A percentile compares a stretch with the other conserved stretches of the same genome.
These are phyloP conservation scores for Uromyces viciae-fabae DNA, from an alignment of 1,284 basidiomycete species.

Conservation along the genomic window DNA sequence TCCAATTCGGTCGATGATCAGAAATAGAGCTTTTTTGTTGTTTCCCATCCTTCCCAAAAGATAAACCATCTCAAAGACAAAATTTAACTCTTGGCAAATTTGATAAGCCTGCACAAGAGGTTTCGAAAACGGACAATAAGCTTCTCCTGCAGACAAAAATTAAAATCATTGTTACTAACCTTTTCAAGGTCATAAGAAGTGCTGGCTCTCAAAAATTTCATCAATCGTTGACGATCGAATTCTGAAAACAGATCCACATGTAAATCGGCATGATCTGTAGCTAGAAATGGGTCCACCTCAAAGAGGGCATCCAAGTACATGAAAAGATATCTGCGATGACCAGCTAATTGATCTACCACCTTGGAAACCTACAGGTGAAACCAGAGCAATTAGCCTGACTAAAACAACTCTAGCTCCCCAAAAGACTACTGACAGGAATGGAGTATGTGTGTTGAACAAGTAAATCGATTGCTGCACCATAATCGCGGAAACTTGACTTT, in stretches of 20 bases:
- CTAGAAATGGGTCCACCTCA: conserved; percentile 76
- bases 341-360: conserved; percentile 80
- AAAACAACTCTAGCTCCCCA: not conserved
- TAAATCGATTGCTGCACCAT: conserved; percentile 71
- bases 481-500: conserved; percentile 47
- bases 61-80: conserved; percentile 96
- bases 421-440: conserved; percentile 68
- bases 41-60: conserved; percentile 94
- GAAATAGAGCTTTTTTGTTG: conserved; percentile 84
- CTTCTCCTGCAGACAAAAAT: not conserved
- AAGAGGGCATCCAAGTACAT: conserved; percentile 88
- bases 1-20: conserved; percentile 91
- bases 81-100: conserved; percentile 76
- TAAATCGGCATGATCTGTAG: conserved; percentile 74
- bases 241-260: conserved; percentile 91
- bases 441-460: conserved; percentile 93
- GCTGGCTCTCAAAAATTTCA: conserved; percentile 86
- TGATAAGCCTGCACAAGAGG: conserved; percentile 67
- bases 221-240: conserved; percentile 71
- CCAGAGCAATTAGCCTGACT: not conserved
- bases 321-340: conserved; percentile 76
- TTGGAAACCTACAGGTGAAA: conserved; percentile 65
- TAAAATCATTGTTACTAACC: conserved; percentile 56
- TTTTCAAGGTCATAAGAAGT: conserved; percentile 85
- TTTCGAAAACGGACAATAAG: not conserved